phyloP scores from a whole-genome alignment of 2,329 filamentous ascomycete species.

The Cercospora sesami region DNA sequence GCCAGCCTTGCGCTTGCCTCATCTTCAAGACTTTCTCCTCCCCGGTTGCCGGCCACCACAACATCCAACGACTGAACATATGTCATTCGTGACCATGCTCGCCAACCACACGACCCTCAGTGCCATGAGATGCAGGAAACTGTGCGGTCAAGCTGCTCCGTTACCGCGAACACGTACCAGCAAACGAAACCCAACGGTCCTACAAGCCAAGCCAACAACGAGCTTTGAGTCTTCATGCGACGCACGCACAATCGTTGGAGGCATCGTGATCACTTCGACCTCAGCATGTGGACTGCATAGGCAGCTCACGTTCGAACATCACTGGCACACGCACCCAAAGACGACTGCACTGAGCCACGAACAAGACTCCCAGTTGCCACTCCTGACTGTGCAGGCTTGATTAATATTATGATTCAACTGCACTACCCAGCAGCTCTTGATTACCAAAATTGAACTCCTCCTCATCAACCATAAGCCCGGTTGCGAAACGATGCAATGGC shows the following conservation, averaged over 20 bases:
- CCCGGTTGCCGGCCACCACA: background rate
- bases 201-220: background rate
- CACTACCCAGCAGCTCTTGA: background rate
- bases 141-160: background rate
- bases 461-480: constrained; percentile 17
- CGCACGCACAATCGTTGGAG: background rate
- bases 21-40: background rate
- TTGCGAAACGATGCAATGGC: constrained; percentile 18
- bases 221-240: background rate
- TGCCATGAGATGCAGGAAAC: background rate
- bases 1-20: background rate
- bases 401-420: background rate
- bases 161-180: background rate
- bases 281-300: background rate
- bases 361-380: background rate
- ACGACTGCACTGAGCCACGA: background rate
- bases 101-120: background rate
- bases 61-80: no score
- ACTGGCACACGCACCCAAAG: background rate
- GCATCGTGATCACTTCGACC: background rate
- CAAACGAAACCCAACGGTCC: background rate
- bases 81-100: background rate
- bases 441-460: constrained; percentile 13
- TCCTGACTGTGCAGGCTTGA: background rate
- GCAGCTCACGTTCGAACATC: background rate